Percentiles rank a stretch among this genome's conserved stretches.
phyloP scores from a whole-genome alignment of 1,284 basidiomycete genomes.

The Ceratobasidium sp. region DNA sequence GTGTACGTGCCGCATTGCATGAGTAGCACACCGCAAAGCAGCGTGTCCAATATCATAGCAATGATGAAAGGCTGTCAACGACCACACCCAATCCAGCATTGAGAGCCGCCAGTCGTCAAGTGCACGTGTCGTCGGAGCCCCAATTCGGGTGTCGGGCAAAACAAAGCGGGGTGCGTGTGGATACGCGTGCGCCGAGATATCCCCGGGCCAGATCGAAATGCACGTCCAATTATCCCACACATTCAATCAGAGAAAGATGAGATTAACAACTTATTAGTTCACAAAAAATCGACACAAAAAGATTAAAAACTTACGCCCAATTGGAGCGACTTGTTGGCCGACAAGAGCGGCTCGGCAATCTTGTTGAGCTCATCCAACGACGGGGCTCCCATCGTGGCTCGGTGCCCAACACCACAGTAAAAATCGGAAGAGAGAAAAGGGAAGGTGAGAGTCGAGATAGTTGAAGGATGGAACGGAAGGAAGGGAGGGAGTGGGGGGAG shows the following conservation, averaged over 20 bases:
- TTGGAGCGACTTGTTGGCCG: constrained; percentile 24
- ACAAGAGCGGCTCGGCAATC: constrained; percentile 28
- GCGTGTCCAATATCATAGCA: constrained; percentile 1
- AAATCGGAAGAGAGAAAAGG: constrained; percentile 2
- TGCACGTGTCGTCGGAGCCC: not conserved
- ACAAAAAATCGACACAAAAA: not conserved
- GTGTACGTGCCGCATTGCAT: constrained; percentile 17
- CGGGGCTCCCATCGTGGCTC: constrained; percentile 29
- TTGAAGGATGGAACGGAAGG: not conserved
- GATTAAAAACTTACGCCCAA: constrained; percentile 24
- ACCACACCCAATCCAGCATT: not conserved
- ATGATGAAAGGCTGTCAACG: constrained; percentile 8
- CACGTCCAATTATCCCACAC: not conserved
- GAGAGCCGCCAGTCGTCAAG: not conserved
- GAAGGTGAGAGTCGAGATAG: not conserved
- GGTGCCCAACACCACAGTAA: too few relatives aligned
- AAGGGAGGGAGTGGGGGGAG: constrained; percentile 17
- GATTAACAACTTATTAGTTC: not conserved
- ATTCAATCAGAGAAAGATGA: constrained; percentile 58
- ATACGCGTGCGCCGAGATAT: not conserved
- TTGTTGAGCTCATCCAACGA: constrained; percentile 39
- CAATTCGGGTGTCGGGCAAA: not conserved
- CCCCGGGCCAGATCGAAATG: not conserved
- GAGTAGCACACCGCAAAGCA: constrained; percentile 11
- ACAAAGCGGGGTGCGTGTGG: not conserved